A percentile compares a stretch with the other conserved stretches of the same genome.
phyloP scores from a whole-genome alignment of 805 yeast genomes.

The Spathaspora girioi region DNA sequence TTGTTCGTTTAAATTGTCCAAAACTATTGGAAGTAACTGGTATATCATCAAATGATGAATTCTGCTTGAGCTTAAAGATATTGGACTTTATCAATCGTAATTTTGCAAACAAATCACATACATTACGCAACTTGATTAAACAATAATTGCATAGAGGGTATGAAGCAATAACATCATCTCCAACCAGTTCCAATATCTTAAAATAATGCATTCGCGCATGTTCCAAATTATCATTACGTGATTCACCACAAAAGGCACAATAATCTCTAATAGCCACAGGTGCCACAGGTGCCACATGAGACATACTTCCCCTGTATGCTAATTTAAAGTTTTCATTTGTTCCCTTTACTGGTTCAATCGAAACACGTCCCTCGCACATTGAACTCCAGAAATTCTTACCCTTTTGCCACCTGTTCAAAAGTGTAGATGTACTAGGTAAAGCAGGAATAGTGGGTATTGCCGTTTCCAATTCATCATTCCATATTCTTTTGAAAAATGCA shows the following conservation, averaged over 20 bases:
- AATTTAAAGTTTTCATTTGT: constrained; percentile 69
- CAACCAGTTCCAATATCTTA: constrained; percentile 40
- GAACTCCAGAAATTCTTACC: constrained; percentile 54
- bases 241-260: constrained; percentile 84
- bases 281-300: constrained; percentile 39
- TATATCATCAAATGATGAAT: constrained; percentile 23
- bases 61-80: constrained; percentile 54
- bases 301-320: constrained; percentile 22
- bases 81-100: constrained; percentile 55
- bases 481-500: constrained; percentile 58
- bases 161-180: constrained; percentile 29
- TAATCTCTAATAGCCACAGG: constrained; percentile 73
- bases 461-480: constrained; percentile 73
- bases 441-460: constrained; percentile 29
- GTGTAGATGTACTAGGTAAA: constrained; percentile 47
- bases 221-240: constrained; percentile 62
- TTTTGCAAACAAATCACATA: constrained; percentile 80
- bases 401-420: constrained; percentile 40
- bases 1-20: constrained; percentile 23
- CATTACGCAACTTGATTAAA: constrained; percentile 70
- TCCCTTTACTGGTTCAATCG: constrained; percentile 83
- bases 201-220: constrained; percentile 76
- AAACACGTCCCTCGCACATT: constrained; percentile 75
- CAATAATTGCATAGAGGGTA: constrained; percentile 83
- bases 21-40: constrained; percentile 13